Base-by-base conservation (phyloP, 176 grass and related monocot genomes). In the Leersia perrieri region DNA sequence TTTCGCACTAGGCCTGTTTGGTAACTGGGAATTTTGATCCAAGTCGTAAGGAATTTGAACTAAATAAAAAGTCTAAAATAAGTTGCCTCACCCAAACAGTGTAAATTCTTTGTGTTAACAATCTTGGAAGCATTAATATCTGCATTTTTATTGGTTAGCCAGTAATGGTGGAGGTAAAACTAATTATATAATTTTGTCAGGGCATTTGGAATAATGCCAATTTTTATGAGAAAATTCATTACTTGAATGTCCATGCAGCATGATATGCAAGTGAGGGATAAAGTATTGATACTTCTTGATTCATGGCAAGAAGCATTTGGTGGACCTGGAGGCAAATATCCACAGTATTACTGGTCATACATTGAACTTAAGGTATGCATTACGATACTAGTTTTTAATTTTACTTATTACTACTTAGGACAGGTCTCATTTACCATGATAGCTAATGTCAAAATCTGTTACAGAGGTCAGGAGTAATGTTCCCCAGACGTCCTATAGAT, bases 251-350 rank as follows among this genome's bases (percentile, higher is more conserved):
- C 29, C 68, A 73, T 75, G 27, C 89, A 99, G 97, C 76, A 90
- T 27, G 93, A 96, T 90, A 88, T 88, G 87, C 97, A 93, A 99
- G 97, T 99, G 77, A 89, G 87, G 63, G 87, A 96, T 76, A 96
- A 99, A 85, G 63, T 80, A 71, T 85, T 99, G 60, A 33, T 92
- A 73, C 93, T 99, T 75, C 84, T 99, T 38, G 97, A 99, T 75
- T 99, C 97, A 79, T 99, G 97, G 97, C 97, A 94, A 96, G 93
- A 96, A 91, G 97, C 97, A 87, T 99, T 99, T 87, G 97, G 92
- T 76, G 95, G 97, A 38, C 89, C 93, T 83, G 89, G 93, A 84
- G 89, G 91, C 12, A 94, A 92, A 83, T 87, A 93, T 76, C 97
- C 97, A 58, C 97, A 99, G 32, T 99, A 92, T 80, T 94, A 96